Percentiles rank a stretch among this genome's conserved stretches.
phyloP scores from a whole-genome alignment of 78 protist species.

The slime mould (Dictyostelium discoideum) region dicty_2.7 NC_007091.3:1416501-1417000 shows the following conservation, averaged over 20 bases:
- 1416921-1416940: conserved; percentile 27
- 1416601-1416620: not conserved
- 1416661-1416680: conserved; percentile 30
- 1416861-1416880: not conserved
- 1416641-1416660: conserved; percentile 38
- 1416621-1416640: conserved; percentile 35
- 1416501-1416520: not conserved
- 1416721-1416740: conserved; percentile 50
- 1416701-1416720: conserved; percentile 50
- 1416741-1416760: conserved; percentile 64
- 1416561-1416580: not conserved
- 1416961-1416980: conserved; percentile 44
- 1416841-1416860: not conserved
- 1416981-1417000: conserved; percentile 37
- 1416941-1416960: conserved; percentile 35
- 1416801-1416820: not conserved
- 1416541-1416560: not conserved
- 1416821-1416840: not conserved
- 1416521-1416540: not conserved
- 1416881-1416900: not conserved
- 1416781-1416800: conserved; percentile 18
- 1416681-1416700: conserved; percentile 34
- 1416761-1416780: conserved; percentile 51
- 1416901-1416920: too few species aligned
- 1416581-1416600: not conserved